Conservation (phyloP, 2,329 filamentous ascomycete species). For the Epichloe aotearoae region DNA sequence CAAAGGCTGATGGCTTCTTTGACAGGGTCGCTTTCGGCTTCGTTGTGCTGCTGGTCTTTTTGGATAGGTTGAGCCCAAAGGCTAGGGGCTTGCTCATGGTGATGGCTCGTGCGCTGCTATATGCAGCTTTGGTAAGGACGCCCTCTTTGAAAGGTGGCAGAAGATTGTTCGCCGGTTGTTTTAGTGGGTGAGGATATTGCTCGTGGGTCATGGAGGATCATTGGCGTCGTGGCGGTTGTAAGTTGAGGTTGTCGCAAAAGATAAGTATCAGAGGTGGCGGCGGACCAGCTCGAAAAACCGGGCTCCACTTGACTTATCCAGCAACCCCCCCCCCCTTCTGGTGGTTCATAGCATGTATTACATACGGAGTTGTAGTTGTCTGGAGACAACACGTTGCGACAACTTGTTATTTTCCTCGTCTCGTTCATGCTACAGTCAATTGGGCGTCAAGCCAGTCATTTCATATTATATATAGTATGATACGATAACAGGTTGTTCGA, state of each 20-base stretch:
- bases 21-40: slow-evolving; percentile 30
- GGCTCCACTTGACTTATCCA: background rate
- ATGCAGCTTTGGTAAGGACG: background rate
- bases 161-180: background rate
- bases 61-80: slow-evolving; percentile 46
- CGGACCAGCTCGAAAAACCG: no score
- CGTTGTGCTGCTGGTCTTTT: slow-evolving; percentile 36
- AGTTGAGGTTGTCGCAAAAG: background rate
- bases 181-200: background rate
- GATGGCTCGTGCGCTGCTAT: background rate
- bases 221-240: background rate
- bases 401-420: no score
- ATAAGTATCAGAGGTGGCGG: background rate
- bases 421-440: no score
- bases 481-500: no score
- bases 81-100: slow-evolving; percentile 37
- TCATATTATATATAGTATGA: no score
- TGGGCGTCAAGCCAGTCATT: no score
- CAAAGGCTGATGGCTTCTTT: slow-evolving; percentile 45
- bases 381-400: no score
- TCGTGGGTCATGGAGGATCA: background rate
- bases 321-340: no score
- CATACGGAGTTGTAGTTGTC: no score
- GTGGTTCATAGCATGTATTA: no score
- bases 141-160: background rate